These are phyloP conservation scores for Globisporangium yorkense DNA, from an alignment of 352 stramenopile genomes.

Conservation along the genomic window DNA sequence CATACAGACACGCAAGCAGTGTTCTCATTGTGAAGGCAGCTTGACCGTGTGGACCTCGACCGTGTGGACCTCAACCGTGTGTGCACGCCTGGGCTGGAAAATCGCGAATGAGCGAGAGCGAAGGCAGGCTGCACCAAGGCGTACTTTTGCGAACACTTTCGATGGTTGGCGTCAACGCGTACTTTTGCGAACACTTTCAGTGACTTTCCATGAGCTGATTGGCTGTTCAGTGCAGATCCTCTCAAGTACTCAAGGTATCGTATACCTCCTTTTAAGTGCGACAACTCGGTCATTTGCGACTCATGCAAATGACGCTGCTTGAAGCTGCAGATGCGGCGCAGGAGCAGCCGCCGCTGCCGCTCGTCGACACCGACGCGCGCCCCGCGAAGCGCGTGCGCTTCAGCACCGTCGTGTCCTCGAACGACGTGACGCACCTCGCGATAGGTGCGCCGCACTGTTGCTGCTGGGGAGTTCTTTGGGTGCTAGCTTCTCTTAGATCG, in stretches of 20 bases:
- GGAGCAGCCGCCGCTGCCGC: background rate
- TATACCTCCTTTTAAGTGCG: too few relatives aligned
- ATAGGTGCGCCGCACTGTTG: constrained; percentile 33
- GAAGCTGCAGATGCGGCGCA: background rate
- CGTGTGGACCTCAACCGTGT: background rate
- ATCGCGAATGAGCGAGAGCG: constrained; percentile 13
- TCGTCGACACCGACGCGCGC: constrained; percentile 7
- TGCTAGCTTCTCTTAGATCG: background rate
- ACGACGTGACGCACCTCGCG: constrained; percentile 43
- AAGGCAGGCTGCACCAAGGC: background rate
- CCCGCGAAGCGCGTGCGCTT: constrained; percentile 65
- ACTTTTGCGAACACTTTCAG: too few relatives aligned
- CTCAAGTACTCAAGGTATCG: too few relatives aligned
- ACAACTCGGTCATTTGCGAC: too few relatives aligned
- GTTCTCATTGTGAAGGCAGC: background rate
- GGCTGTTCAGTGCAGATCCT: too few relatives aligned
- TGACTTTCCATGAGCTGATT: too few relatives aligned
- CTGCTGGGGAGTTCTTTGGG: background rate
- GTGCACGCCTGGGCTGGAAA: constrained; percentile 14
- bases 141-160: too few relatives aligned
- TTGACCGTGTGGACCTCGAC: background rate
- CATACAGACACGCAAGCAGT: background rate
- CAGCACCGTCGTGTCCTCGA: constrained; percentile 31
- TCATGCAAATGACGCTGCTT: too few relatives aligned
- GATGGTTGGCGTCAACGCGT: too few relatives aligned